These are phyloP conservation scores for Clonostachys chloroleuca DNA, from an alignment of 2,329 filamentous ascomycete species.

Conservation along the genomic window DNA sequence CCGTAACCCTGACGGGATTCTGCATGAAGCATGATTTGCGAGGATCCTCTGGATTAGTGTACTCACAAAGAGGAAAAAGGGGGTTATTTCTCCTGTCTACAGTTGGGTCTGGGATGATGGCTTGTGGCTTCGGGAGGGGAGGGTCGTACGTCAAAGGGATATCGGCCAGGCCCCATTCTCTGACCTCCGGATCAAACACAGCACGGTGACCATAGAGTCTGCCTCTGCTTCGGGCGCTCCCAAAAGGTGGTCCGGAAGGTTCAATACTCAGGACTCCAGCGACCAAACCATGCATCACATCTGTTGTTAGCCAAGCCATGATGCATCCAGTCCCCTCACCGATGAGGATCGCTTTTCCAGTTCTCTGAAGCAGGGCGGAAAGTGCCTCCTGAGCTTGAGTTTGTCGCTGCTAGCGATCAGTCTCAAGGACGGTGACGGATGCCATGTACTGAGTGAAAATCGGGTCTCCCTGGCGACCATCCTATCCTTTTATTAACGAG, in stretches of 20 bases:
- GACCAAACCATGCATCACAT: conserved; percentile 40
- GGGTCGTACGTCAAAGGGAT: conserved; percentile 42
- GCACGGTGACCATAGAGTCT: conserved; percentile 12
- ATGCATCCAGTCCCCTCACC: conserved; percentile 44
- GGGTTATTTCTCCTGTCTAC: background rate
- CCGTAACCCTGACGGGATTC: background rate
- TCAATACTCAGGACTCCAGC: conserved; percentile 46
- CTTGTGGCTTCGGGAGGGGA: conserved; percentile 7
- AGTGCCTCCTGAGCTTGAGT: conserved; percentile 25
- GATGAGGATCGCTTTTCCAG: conserved; percentile 36
- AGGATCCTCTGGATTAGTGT: background rate
- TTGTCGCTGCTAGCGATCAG: conserved; percentile 16
- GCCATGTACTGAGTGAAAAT: too few relatives aligned
- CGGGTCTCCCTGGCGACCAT: too few relatives aligned
- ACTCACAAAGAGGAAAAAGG: background rate
- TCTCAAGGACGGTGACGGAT: too few relatives aligned
- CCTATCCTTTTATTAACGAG: too few relatives aligned
- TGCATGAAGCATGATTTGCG: background rate
- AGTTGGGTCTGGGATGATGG: background rate
- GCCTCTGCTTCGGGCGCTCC: conserved; percentile 4
- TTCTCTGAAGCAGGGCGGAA: conserved; percentile 31
- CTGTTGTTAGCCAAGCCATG: conserved; percentile 41
- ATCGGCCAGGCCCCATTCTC: conserved; percentile 39
- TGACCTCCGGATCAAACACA: conserved; percentile 15
- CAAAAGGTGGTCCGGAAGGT: conserved; percentile 47